Base-by-base conservation (phyloP, 1,139 yeast genomes). In the Kurtzmaniella quercitrusa region DNA sequence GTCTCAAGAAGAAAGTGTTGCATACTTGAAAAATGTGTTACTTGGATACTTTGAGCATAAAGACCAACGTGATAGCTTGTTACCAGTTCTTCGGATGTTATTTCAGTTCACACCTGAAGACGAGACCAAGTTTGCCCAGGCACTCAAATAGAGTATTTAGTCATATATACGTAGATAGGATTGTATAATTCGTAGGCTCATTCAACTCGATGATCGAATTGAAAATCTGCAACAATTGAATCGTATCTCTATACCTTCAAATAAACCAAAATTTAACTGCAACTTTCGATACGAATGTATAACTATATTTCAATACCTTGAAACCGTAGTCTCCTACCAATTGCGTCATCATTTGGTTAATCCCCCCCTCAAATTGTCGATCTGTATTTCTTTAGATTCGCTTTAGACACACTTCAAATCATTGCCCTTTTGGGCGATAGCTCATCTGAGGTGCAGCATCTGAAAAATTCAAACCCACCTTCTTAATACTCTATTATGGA, bases 41-140 rank as follows among this genome's bases (percentile, higher is more conserved):
- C 66, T 93, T 8, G 97, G 97, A 1, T 93, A 85, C 60, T 65
- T 93, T 49, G 97, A 91, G 57, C 96, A 88, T 57, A 86, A 77
- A 55, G 98, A 91, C n/a, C 97, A 91, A 62, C 73, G 98, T 43
- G 81, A 75, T 31, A 88, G 83, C 59, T 72, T 93, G 42, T 67
- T 93, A 36, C 97, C 98, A 0, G 98, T 93, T 5, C 73, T 93
- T 25, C 78, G 91, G 44, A 82, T 88, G 48, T 65, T 93, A 41
- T 73, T 93, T 48, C 80, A 82, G 46, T 69, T 93, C 56, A 77
- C 74, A 41, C 77, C 75, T 41, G 79, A 75, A 8, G 98, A 93
- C 50, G 94, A 86, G 60, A 77, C 75, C 52, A 77, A 88, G 55
- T 70, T 91, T 29, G 58, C 85, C 55, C 62, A 71, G 38, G 86